A percentile compares a stretch with the other conserved stretches of the same genome.
phyloP scores from a whole-genome alignment of 257 asterid genomes.

The Echium plantagineum region DNA sequence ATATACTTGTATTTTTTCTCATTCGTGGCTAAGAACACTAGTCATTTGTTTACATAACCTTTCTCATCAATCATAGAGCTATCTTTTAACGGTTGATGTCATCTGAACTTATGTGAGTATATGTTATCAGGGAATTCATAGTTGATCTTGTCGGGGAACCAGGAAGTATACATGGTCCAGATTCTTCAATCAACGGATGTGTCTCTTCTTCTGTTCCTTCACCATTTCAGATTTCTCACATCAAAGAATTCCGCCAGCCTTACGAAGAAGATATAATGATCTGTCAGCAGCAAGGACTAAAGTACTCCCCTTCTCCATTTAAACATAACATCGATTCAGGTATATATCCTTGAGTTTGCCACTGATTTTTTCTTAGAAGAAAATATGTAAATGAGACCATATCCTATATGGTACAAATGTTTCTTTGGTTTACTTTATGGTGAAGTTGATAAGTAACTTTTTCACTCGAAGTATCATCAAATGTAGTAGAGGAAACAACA shows the following conservation, averaged over 20 bases:
- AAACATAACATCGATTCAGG: conserved; percentile 41
- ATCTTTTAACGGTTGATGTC: neutral
- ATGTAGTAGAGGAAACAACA: no score
- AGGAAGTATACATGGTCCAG: conserved; percentile 69
- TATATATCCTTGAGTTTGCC: conserved; percentile 15
- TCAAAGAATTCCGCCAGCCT: conserved; percentile 51
- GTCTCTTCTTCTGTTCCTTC: conserved; percentile 60
- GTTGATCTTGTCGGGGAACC: conserved; percentile 94
- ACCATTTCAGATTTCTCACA: conserved; percentile 70
- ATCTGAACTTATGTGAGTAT: conserved; percentile 10
- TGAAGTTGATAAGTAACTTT: no score
- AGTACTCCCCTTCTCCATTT: conserved; percentile 18
- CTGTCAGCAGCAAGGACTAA: conserved; percentile 32
- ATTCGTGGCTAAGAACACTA: neutral
- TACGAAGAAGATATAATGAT: conserved; percentile 24
- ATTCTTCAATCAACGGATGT: conserved; percentile 70
- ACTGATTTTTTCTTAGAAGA: conserved; percentile 1
- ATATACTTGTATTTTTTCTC: neutral
- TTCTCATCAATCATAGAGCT: neutral
- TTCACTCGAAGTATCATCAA: no score
- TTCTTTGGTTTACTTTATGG: neutral
- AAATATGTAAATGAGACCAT: neutral
- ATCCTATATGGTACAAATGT: neutral
- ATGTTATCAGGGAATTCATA: conserved; percentile 66
- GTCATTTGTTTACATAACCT: neutral